Evolutionary conservation across 2,329 filamentous ascomycete species (phyloP).

Genomic region (Cytospora chrysosperma): DNA sequence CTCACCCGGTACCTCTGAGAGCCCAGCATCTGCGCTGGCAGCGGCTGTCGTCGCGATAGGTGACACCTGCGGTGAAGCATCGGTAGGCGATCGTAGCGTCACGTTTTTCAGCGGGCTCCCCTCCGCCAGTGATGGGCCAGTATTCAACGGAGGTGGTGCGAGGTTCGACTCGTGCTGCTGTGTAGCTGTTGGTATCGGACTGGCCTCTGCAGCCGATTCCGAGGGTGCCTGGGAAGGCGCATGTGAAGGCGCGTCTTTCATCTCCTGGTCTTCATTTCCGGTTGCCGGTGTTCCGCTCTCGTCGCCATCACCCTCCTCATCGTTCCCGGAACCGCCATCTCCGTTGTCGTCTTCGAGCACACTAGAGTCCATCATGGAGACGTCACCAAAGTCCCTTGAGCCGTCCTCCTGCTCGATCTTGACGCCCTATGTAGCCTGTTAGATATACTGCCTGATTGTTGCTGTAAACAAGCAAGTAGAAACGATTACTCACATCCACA

Average conservation of each 20-base stretch:
- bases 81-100: conserved; percentile 46
- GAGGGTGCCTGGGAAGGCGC: conserved; percentile 16
- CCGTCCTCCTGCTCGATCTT: conserved; percentile 46
- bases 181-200: conserved; percentile 33
- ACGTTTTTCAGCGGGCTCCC: conserved; percentile 56
- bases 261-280: conserved; percentile 29
- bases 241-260: conserved; percentile 29
- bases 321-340: conserved; percentile 47
- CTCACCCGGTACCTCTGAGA: conserved; percentile 14
- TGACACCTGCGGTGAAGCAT: conserved; percentile 31
- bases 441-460: conserved; percentile 24
- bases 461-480: background rate
- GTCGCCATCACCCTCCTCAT: conserved; percentile 47
- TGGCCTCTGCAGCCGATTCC: background rate
- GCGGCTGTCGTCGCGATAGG: conserved; percentile 10
- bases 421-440: conserved; percentile 33
- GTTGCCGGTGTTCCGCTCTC: conserved; percentile 37
- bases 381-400: conserved; percentile 44
- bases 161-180: conserved; percentile 36
- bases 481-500: conserved; percentile 38
- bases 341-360: conserved; percentile 49
- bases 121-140: conserved; percentile 39
- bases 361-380: conserved; percentile 53
- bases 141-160: conserved; percentile 28
- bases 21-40: background rate